These are phyloP conservation scores for Castanopsis chinensis DNA, from an alignment of 306 rosid species.

Conservation along the genomic window DNA sequence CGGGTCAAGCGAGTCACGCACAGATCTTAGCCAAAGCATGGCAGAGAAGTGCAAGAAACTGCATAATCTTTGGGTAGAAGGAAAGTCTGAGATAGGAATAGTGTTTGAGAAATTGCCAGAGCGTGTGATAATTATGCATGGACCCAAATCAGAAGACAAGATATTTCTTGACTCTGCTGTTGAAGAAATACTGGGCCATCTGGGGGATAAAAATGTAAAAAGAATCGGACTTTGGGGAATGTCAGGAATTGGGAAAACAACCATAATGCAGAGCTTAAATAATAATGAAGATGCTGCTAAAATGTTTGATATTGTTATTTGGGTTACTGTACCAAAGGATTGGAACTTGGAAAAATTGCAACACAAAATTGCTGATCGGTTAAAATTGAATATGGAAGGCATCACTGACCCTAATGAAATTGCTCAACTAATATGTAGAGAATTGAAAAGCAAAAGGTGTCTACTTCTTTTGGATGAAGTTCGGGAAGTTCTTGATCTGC, in stretches of 20 bases:
- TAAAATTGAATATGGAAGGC: not conserved
- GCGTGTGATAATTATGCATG: not conserved
- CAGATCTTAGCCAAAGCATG: not conserved
- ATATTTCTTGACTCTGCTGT: not conserved
- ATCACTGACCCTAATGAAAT: not conserved
- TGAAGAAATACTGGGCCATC: not conserved
- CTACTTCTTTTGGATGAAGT: slow-evolving; percentile 33
- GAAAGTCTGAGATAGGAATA: not conserved
- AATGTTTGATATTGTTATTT: not conserved
- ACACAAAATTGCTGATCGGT: not conserved
- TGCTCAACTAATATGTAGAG: slow-evolving; percentile 14
- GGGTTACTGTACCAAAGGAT: not conserved
- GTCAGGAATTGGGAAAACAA: not conserved
- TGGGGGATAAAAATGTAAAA: not conserved
- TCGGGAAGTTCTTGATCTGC: not conserved
- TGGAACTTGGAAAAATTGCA: not conserved
- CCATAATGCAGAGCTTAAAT: not conserved
- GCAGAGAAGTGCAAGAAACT: not conserved
- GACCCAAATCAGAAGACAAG: not conserved
- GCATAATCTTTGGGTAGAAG: not conserved
- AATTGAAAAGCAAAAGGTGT: slow-evolving; percentile 8
- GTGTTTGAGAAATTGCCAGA: not conserved
- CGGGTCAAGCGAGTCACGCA: not conserved
- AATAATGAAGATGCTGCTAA: not conserved
- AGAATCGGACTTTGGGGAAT: not conserved